phyloP scores from a whole-genome alignment of 225 moss, liverwort and hornwort genomes.

The Pleurozium schreberi region DNA sequence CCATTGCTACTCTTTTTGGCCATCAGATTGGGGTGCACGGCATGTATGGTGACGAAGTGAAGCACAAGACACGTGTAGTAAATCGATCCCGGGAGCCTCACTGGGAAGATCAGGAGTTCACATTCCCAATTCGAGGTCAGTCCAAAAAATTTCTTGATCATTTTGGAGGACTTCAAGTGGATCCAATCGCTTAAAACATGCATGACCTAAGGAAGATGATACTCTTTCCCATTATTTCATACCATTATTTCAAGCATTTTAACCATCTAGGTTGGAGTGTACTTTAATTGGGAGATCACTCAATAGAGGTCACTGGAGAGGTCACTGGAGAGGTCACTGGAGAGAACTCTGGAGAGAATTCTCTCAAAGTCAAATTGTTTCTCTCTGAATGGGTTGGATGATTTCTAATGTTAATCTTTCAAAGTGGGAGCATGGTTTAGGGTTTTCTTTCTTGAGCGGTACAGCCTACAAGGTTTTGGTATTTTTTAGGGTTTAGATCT shows the following conservation, averaged over 20 bases:
- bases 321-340: too few species aligned
- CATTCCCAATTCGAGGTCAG: slow-evolving; percentile 40
- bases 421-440: background rate
- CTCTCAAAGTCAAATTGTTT: background rate
- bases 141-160: background rate
- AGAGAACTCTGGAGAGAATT: too few species aligned
- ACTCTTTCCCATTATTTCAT: too few species aligned
- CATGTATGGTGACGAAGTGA: slow-evolving; percentile 22
- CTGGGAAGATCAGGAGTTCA: slow-evolving; percentile 28
- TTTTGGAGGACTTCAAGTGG: background rate
- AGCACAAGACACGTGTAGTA: slow-evolving; percentile 8
- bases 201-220: background rate
- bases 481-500: background rate
- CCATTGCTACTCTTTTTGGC: background rate
- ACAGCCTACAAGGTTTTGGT: background rate
- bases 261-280: too few species aligned
- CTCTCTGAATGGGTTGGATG: background rate
- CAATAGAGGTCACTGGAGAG: background rate
- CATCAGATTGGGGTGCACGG: slow-evolving; percentile 45
- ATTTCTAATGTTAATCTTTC: background rate
- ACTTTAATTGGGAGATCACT: background rate
- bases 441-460: background rate
- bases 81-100: slow-evolving; percentile 30
- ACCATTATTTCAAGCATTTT: background rate
- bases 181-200: background rate